A percentile compares a stretch with the other conserved stretches of the same genome.
phyloP scores from a whole-genome alignment of 331 rosid species.

The Ulmus americana region DNA sequence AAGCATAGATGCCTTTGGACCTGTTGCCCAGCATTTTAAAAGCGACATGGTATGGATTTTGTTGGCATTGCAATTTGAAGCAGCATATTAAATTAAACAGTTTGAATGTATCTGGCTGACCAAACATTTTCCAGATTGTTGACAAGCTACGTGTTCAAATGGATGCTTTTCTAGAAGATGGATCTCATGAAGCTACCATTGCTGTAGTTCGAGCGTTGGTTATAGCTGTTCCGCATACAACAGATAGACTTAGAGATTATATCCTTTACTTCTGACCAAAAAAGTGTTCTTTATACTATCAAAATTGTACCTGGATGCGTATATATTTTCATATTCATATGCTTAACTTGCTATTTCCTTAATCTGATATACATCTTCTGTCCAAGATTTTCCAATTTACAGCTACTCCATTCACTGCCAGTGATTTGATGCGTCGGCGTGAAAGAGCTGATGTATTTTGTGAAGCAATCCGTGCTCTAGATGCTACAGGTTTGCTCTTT shows the following conservation, averaged over 20 bases:
- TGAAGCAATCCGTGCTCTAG: conserved; percentile 95
- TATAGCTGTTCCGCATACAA: conserved; percentile 88
- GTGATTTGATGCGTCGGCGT: conserved; percentile 55
- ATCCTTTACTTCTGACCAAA: conserved; percentile 45
- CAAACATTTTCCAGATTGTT: conserved; percentile 55
- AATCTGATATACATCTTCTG: conserved; percentile 73
- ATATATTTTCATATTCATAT: conserved; percentile 1
- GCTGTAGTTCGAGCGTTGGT: conserved; percentile 87
- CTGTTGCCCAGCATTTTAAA: conserved; percentile 90
- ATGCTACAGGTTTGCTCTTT: conserved; percentile 69
- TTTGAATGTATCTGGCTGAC: conserved; percentile 24
- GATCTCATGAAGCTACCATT: conserved; percentile 88
- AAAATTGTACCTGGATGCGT: conserved; percentile 7
- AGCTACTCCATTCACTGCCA: conserved; percentile 43
- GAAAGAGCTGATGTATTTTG: conserved; percentile 81
- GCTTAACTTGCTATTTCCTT: conserved; percentile 42
- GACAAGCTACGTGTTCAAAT: conserved; percentile 96
- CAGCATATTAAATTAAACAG: conserved; percentile 16
- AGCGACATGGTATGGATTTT: conserved; percentile 59
- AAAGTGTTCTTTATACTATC: background rate
- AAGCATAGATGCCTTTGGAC: conserved; percentile 90
- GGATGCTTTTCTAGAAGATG: conserved; percentile 99
- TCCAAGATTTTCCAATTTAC: conserved; percentile 92
- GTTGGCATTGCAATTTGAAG: conserved; percentile 20
- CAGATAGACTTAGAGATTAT: conserved; percentile 87